Evolutionary conservation across 805 yeast species (phyloP).

Genomic region (Komagataella kurtzmanii): DNA sequence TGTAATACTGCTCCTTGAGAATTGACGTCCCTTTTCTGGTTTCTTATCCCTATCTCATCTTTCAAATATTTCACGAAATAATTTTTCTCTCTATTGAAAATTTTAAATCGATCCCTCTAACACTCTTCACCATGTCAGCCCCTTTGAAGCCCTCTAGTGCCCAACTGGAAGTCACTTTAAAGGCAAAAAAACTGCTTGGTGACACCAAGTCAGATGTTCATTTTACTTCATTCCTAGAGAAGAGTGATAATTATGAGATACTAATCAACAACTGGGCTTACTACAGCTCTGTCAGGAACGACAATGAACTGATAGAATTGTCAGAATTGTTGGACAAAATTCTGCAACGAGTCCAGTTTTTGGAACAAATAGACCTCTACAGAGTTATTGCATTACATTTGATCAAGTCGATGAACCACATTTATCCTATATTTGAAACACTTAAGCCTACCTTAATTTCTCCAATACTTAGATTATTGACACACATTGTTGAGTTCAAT

Average conservation of each 20-base stretch:
- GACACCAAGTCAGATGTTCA: not conserved
- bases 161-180: not conserved
- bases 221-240: not conserved
- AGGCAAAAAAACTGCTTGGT: not conserved
- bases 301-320: conserved; percentile 29
- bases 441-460: conserved; percentile 48
- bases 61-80: not conserved
- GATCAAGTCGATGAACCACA: conserved; percentile 20
- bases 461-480: conserved; percentile 47
- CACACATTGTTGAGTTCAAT: conserved; percentile 33
- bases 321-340: conserved; percentile 27
- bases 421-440: conserved; percentile 56
- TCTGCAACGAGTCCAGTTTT: conserved; percentile 10
- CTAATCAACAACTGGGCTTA: conserved; percentile 28
- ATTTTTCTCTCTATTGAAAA: not conserved
- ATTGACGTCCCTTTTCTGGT: no score
- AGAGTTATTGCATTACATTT: conserved; percentile 30
- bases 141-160: not conserved
- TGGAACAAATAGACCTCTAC: conserved; percentile 23
- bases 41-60: no score
- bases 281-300: conserved; percentile 35
- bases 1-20: no score
- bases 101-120: not conserved
- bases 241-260: conserved; percentile 13
- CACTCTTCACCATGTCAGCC: not conserved